These are phyloP conservation scores for Candida lessepsii DNA, from an alignment of 805 yeast species.

Conservation along the genomic window DNA sequence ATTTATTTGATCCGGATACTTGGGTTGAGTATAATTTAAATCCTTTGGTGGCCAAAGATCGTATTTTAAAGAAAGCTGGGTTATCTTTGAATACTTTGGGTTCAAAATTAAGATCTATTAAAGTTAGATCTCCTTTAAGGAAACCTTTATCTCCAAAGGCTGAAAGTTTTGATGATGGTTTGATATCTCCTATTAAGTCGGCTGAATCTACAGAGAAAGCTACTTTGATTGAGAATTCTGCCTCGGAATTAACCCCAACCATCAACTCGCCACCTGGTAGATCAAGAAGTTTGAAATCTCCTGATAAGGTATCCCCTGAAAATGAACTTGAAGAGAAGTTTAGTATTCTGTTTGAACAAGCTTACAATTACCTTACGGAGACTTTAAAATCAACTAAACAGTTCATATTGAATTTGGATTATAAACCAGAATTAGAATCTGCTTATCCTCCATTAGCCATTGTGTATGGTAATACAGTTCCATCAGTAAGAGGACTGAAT, in stretches of 20 bases:
- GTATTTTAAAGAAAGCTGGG: conserved; percentile 10
- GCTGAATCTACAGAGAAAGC: not conserved
- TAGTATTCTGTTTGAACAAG: conserved; percentile 49
- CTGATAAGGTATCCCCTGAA: not conserved
- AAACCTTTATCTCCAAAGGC: conserved; percentile 12
- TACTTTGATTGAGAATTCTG: not conserved
- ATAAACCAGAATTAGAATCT: conserved; percentile 42
- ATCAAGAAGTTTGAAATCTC: not conserved
- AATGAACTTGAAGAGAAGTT: conserved; percentile 3
- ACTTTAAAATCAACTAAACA: conserved; percentile 59
- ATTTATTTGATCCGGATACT: conserved; percentile 73
- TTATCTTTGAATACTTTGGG: conserved; percentile 25
- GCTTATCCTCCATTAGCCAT: conserved; percentile 81
- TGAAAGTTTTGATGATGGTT: conserved; percentile 6
- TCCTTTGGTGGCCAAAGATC: conserved; percentile 61
- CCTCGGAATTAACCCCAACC: not conserved
- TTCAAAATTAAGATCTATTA: conserved; percentile 26
- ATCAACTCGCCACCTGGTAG: not conserved
- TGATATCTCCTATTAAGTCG: not conserved
- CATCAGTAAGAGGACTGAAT: conserved; percentile 79
- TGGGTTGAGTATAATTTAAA: conserved; percentile 78
- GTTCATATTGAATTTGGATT: conserved; percentile 57
- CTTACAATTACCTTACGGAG: conserved; percentile 60
- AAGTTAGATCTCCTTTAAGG: conserved; percentile 16
- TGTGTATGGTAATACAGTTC: conserved; percentile 78